Conservation (phyloP, 306 rosid genomes). For the Cajanus cajan region DNA sequence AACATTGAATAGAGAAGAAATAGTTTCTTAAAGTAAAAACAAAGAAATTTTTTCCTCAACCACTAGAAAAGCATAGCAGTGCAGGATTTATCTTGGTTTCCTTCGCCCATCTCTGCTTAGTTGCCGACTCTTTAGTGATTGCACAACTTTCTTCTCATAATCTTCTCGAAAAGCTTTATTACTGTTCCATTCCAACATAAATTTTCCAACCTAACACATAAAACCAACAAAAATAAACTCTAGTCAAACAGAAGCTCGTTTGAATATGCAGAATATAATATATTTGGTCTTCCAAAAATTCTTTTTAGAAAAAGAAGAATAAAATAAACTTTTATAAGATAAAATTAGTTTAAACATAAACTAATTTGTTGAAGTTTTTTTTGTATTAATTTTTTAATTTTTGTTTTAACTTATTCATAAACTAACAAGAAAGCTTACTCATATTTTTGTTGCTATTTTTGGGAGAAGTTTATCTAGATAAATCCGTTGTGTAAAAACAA, state of each 20-base stretch:
- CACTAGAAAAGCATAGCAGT: neutral
- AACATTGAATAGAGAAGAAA: neutral
- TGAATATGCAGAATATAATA: neutral
- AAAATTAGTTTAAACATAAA: too few relatives aligned
- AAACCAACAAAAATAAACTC: neutral
- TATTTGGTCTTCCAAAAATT: too few relatives aligned
- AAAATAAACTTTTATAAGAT: too few relatives aligned
- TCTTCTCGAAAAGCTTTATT: constrained; percentile 10
- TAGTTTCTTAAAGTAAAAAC: too few relatives aligned
- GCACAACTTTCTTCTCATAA: constrained; percentile 19
- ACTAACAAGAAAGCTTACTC: too few relatives aligned
- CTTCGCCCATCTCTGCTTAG: neutral
- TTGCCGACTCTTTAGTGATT: neutral
- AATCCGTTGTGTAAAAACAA: neutral
- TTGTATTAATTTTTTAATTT: too few relatives aligned
- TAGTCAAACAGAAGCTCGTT: neutral
- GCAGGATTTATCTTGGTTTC: neutral
- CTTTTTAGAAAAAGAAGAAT: too few relatives aligned
- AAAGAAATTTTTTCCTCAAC: neutral
- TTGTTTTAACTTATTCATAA: too few relatives aligned
- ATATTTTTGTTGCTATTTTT: too few relatives aligned
- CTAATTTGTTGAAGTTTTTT: too few relatives aligned
- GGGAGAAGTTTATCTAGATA: too few relatives aligned
- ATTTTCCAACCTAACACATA: constrained; percentile 28
- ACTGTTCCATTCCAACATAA: constrained; percentile 31